phyloP scores from a whole-genome alignment of 1,139 yeast species.

The Lodderomyces elongisporus region DNA sequence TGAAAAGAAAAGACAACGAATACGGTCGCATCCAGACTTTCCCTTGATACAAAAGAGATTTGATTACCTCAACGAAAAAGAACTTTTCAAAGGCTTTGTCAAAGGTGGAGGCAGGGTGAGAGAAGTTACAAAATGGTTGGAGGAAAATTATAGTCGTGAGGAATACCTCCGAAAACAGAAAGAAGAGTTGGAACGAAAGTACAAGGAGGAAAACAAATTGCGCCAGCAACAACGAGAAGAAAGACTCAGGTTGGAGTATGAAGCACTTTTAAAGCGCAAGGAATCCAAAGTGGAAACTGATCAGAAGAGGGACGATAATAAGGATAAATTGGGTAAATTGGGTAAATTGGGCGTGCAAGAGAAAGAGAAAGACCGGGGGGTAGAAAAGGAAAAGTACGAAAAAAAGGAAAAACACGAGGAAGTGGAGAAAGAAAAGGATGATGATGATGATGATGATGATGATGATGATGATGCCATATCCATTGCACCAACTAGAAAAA shows the following conservation, averaged over 20 bases:
- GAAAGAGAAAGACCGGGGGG: no score
- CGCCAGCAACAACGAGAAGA: slow-evolving; percentile 12
- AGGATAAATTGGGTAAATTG: not conserved
- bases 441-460: slow-evolving; percentile 1
- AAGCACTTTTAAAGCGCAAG: slow-evolving; percentile 7
- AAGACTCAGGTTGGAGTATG: slow-evolving; percentile 14
- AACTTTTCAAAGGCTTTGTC: slow-evolving; percentile 58
- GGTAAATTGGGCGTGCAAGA: no score
- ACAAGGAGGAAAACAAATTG: slow-evolving; percentile 17
- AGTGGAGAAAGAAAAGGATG: not conserved
- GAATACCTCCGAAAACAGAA: slow-evolving; percentile 23
- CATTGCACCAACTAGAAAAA: no score
- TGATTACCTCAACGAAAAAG: slow-evolving; percentile 42
- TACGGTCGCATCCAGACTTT: slow-evolving; percentile 41
- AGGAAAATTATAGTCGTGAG: slow-evolving; percentile 28
- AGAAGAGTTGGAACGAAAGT: slow-evolving; percentile 13
- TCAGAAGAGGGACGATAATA: not conserved
- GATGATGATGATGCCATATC: not conserved
- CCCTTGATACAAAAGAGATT: slow-evolving; percentile 46
- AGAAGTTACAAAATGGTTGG: slow-evolving; percentile 48
- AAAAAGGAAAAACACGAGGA: not conserved
- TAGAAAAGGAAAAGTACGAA: slow-evolving; percentile 3
- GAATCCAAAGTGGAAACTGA: slow-evolving; percentile 11
- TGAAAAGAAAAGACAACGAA: slow-evolving; percentile 36
- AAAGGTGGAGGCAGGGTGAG: slow-evolving; percentile 54